Percentiles rank a stretch among this genome's conserved stretches.
Conservation (phyloP, 345 rosid species). For the Dipteronia dyeriana region DNA sequence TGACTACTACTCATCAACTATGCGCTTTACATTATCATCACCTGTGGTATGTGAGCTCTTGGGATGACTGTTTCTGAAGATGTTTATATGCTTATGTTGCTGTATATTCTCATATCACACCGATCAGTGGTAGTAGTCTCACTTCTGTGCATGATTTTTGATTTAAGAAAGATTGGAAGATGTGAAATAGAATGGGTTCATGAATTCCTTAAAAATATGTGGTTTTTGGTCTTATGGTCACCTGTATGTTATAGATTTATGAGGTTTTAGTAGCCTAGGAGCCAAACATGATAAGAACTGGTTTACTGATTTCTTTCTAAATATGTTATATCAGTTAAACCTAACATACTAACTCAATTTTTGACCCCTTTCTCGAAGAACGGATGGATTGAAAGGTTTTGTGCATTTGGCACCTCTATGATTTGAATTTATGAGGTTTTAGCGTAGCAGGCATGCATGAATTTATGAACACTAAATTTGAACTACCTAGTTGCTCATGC, state of each 20-base stretch:
- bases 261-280: constrained; percentile 3
- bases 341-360: not conserved
- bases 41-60: constrained; percentile 71
- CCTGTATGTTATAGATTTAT: constrained; percentile 1
- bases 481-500: not conserved
- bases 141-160: constrained; percentile 9
- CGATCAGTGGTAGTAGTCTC: not conserved
- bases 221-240: not conserved
- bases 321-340: not conserved
- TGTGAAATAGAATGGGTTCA: not conserved
- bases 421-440: constrained; percentile 16
- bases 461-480: constrained; percentile 9
- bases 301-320: not conserved
- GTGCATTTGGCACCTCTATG: not conserved
- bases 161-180: constrained; percentile 10
- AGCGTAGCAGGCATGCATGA: constrained; percentile 12
- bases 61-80: not conserved
- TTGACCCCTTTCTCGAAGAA: not conserved
- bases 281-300: constrained; percentile 1
- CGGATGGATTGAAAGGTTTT: not conserved
- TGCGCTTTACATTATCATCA: constrained; percentile 88
- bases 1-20: constrained; percentile 67
- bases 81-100: constrained; percentile 6
- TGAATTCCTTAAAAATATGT: not conserved
- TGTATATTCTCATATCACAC: not conserved